phyloP scores from a whole-genome alignment of 805 yeast species.

The Lipomyces chichibuensis region DNA sequence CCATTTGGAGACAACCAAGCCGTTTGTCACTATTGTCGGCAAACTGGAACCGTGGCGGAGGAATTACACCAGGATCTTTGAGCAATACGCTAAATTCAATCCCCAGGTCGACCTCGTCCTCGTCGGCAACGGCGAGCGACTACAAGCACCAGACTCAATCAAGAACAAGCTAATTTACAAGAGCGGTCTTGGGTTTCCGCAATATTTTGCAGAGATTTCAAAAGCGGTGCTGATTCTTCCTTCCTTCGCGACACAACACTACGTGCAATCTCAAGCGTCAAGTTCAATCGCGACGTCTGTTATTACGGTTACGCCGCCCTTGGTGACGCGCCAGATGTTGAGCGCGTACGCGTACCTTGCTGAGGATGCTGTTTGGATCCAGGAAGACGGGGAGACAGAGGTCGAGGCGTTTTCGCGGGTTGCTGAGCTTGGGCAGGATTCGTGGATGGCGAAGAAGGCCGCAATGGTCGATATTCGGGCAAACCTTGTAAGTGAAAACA shows the following conservation, averaged over 20 bases:
- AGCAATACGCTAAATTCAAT: slow-evolving; percentile 8
- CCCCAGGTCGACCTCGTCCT: slow-evolving; percentile 23
- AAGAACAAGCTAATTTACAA: slow-evolving; percentile 9
- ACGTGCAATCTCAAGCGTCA: slow-evolving; percentile 28
- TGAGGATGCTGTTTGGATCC: slow-evolving; percentile 28
- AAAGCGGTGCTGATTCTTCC: slow-evolving; percentile 27
- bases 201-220: slow-evolving; percentile 18
- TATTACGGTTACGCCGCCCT: slow-evolving; percentile 25
- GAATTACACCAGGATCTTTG: slow-evolving; percentile 24
- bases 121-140: slow-evolving; percentile 21
- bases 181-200: slow-evolving; percentile 24
- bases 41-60: slow-evolving; percentile 36
- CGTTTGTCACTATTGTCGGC: slow-evolving; percentile 30
- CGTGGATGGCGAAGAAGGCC: slow-evolving; percentile 25
- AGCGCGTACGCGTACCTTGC: slow-evolving; percentile 26
- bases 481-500: slow-evolving; percentile 12
- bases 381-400: slow-evolving; percentile 26
- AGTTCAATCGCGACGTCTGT: slow-evolving; percentile 31
- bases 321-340: slow-evolving; percentile 22
- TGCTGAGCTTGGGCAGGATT: slow-evolving; percentile 16
- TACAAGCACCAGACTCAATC: slow-evolving; percentile 16
- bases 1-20: slow-evolving; percentile 12
- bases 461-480: slow-evolving; percentile 10
- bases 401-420: slow-evolving; percentile 26
- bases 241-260: slow-evolving; percentile 26